phyloP scores from a whole-genome alignment of 345 rosid genomes.

The Ceriops decandra region DNA sequence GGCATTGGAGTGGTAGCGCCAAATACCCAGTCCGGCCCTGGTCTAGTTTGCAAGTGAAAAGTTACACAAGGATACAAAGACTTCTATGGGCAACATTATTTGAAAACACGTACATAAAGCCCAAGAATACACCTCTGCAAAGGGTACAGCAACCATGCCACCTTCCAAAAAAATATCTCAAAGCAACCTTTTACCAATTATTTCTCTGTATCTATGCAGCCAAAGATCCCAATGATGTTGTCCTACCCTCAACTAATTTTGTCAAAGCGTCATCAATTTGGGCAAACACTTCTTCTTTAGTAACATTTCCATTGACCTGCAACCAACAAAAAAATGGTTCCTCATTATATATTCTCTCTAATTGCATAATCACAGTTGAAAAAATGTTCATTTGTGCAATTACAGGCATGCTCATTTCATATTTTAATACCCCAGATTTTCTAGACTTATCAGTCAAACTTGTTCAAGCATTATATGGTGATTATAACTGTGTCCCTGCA shows the following conservation, averaged over 20 bases:
- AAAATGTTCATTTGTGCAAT: background rate
- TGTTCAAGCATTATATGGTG: no score
- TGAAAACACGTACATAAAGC: no score
- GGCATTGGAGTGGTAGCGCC: no score
- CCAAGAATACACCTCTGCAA: slow-evolving; percentile 7
- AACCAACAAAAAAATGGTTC: slow-evolving; percentile 11
- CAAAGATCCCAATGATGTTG: slow-evolving; percentile 36
- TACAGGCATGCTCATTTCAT: no score
- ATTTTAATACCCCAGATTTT: no score
- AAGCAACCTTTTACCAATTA: background rate
- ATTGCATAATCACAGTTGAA: background rate
- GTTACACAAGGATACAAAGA: no score
- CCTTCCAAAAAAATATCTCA: background rate
- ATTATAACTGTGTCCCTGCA: no score
- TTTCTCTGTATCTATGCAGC: slow-evolving; percentile 27
- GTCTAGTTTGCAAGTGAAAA: no score
- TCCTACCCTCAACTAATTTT: slow-evolving; percentile 40
- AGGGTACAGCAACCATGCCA: background rate
- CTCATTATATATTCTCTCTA: slow-evolving; percentile 1
- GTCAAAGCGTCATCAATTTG: slow-evolving; percentile 47
- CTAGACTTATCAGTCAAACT: no score
- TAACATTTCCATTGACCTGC: slow-evolving; percentile 60
- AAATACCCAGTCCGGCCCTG: no score
- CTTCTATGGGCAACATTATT: no score
- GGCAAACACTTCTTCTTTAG: slow-evolving; percentile 56